phyloP scores from a whole-genome alignment of 2,329 filamentous ascomycete genomes.

The Penicillium aurantiogriseum region DNA sequence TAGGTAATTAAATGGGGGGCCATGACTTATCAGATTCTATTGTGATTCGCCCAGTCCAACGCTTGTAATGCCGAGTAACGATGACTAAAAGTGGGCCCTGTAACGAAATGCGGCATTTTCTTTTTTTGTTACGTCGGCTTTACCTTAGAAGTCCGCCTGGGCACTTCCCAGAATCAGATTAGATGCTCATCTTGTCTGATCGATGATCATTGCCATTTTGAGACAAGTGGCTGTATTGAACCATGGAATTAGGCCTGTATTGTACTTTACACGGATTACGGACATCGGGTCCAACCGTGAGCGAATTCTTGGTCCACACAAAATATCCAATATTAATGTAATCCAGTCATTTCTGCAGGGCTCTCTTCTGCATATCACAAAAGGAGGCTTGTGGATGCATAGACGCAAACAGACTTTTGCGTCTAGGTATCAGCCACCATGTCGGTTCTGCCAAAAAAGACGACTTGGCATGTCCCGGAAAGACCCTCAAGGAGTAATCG shows the following conservation, averaged over 20 bases:
- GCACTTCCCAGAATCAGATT: slow-evolving; percentile 28
- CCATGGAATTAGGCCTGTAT: not conserved
- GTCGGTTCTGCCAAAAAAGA: not conserved
- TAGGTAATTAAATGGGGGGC: not conserved
- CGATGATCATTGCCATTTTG: not conserved
- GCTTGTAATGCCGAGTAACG: not conserved
- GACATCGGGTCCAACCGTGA: not conserved
- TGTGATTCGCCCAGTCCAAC: not conserved
- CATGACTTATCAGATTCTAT: slow-evolving; percentile 4
- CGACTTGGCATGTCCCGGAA: not conserved
- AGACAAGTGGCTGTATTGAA: not conserved
- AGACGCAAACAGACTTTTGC: not conserved
- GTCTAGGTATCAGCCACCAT: not conserved
- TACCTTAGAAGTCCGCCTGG: not conserved
- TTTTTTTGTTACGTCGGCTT: not conserved
- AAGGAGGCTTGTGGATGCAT: not conserved
- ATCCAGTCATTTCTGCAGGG: not conserved
- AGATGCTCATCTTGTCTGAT: slow-evolving; percentile 34
- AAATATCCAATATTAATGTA: not conserved
- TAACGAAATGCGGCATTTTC: slow-evolving; percentile 9
- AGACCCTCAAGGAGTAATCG: not conserved
- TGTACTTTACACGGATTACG: not conserved
- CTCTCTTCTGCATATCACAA: not conserved
- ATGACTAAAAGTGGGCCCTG: slow-evolving; percentile 4
- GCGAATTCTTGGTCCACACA: not conserved